phyloP scores from a whole-genome alignment of 805 yeast species.

The Teunomyces atbi region DNA sequence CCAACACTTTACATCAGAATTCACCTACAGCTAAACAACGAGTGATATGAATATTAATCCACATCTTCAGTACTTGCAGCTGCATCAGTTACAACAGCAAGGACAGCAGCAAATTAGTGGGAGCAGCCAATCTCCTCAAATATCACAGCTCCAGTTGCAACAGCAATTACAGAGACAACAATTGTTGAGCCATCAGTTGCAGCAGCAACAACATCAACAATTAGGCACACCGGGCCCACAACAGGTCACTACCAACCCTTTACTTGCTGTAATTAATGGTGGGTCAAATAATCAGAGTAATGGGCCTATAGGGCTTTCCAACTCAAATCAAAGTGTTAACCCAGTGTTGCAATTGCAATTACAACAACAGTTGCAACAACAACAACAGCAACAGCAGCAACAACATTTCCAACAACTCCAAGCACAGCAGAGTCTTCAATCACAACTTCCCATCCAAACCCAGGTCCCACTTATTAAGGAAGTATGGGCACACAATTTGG shows the following conservation, averaged over 20 bases:
- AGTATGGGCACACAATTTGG: constrained; percentile 71
- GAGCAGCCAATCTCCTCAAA: constrained; percentile 33
- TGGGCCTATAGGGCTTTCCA: constrained; percentile 12
- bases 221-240: constrained; percentile 16
- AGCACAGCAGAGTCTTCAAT: constrained; percentile 15
- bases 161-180: constrained; percentile 15
- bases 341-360: constrained; percentile 33
- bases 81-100: constrained; percentile 25
- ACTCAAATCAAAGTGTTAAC: constrained; percentile 17
- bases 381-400: constrained; percentile 19
- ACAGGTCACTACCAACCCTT: constrained; percentile 28
- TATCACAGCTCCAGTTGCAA: constrained; percentile 29
- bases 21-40: background rate
- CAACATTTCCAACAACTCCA: constrained; percentile 19
- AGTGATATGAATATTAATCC: constrained; percentile 39
- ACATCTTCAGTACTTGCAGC: constrained; percentile 43
- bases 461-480: constrained; percentile 59
- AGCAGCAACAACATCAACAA: constrained; percentile 12
- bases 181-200: constrained; percentile 11
- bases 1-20: background rate
- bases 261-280: constrained; percentile 37
- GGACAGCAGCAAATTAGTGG: constrained; percentile 18
- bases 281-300: constrained; percentile 15
- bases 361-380: constrained; percentile 24
- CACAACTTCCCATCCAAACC: constrained; percentile 11